phyloP scores from a whole-genome alignment of 805 yeast genomes.

The Isabelozyma rhagii region DNA sequence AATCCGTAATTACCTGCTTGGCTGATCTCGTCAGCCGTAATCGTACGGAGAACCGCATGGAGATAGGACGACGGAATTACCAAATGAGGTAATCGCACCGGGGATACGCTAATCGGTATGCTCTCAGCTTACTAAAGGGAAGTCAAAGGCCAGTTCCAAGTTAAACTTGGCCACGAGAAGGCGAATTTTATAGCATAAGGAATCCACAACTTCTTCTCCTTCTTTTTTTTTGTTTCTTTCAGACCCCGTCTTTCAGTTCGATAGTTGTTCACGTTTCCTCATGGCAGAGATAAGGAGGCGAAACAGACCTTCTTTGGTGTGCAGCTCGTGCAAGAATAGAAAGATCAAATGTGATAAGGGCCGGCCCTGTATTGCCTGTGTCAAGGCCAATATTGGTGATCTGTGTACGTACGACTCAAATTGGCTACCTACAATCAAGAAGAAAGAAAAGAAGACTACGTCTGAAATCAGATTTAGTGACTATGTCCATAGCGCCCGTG shows the following conservation, averaged over 20 bases:
- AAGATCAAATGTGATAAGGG: constrained; percentile 42
- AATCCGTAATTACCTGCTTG: no score
- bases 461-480: background rate
- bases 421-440: background rate
- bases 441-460: background rate
- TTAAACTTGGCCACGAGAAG: no score
- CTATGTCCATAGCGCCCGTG: background rate
- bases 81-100: background rate
- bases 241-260: no score
- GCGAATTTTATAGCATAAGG: no score
- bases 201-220: no score
- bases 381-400: constrained; percentile 18
- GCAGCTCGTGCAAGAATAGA: constrained; percentile 32
- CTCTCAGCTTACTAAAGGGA: background rate
- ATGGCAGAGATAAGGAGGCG: constrained; percentile 9
- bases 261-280: background rate
- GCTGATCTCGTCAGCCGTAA: no score
- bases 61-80: background rate
- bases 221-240: no score
- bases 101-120: background rate
- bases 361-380: constrained; percentile 35
- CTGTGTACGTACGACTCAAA: constrained; percentile 10
- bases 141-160: no score
- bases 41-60: background rate
- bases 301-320: constrained; percentile 36